Evolutionary conservation across 495 filamentous ascomycete genomes (phyloP), one percentile per base, ranked within the genome.

Genomic region (Cercophora scortea): DNA sequence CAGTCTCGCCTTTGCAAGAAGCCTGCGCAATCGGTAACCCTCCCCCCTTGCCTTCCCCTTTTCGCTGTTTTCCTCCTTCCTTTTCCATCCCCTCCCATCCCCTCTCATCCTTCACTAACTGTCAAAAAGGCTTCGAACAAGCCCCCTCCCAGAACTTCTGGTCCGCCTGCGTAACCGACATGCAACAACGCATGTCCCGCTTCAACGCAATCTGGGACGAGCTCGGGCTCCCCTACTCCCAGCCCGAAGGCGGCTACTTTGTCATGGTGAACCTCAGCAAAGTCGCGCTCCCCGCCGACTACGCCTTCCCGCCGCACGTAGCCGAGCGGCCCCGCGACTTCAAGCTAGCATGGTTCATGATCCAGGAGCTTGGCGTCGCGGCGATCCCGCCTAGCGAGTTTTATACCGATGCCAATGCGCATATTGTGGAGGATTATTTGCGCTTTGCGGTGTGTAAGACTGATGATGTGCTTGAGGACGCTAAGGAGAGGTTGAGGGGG

Each of bases 381-480:
- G 89, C 91, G 2, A 98, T 98, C 56, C 93, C 93, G 3, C 93
- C 93, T 0, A 95, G 88, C 0, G 93, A 98, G 69, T 98, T 98
- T 67, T 96, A 96, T 61, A 96, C 90, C 17, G 79, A 85, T 42
- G 72, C 67, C 52, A 95, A 95, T 54, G 81, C 86, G 33, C 80
- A 87, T 54, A 84, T 95, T 59, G 93, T 84, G 4, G 88, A 95
- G 78, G 86, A 96, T 62, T 98, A 91, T 66, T 72, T 98, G 56
- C 74, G 93, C 39, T 98, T 98, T 71, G 93, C 93, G 3, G 92
- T 98, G 9, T 98, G 93, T 71, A 98, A 98, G 79, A 79, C 94
- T 18, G 91, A 98, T 63, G 79, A 89, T 36, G 81, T 98, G 11
- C 69, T 98, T 9, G 90, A 95, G 70, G 81, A 76, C 42, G 93